Base-by-base conservation (phyloP, 2,329 filamentous ascomycete genomes). In the Calonectria pauciramosa region DNA sequence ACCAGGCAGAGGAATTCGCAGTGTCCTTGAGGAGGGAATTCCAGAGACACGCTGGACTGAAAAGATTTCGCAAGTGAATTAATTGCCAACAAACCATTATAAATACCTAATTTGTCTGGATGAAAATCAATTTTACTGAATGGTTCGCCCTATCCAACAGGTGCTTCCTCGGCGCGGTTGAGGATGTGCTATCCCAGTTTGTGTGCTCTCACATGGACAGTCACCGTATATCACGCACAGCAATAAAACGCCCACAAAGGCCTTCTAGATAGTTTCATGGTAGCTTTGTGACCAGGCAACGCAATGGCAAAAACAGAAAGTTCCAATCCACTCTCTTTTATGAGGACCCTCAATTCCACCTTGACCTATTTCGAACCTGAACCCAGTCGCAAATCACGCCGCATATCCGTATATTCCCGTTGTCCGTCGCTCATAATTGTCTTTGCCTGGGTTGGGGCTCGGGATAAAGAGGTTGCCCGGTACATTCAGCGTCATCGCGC, bases 31-130 rank as follows among this genome's bases (percentile, higher is more conserved):
- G 9, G 2, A 47, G n/a, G 34, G 13, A 36, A 23, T 47, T 13
- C 0, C 9, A 47, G 10, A 20, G n/a, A 23, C 13, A 11, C 11
- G 1, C 2, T 23, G 13, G 5, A 4, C n/a, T 4, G 11, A 10
- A 23, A 47, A 47, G 1, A 47, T 18, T 5, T 5, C 20, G 0
- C 2, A 20, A 23, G 10, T 23, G 11, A 2, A 47, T 13, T 9
- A 13, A 8, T 2, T 13, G 44, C 11, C 4, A 23, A 11, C 8
- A n/a, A 13, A 13, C 3, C 9, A 47, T 23, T n/a, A 47, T 18
- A 47, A 47, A 23, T 23, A 47, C n/a, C 7, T 23, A 20, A 47
- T 23, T 20, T 2, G 18, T 47, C 20, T 4, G 13, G 20, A 47
- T 5, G 10, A 18, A 47, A 23, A 10, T n/a, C 3, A 1, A 4